Base-by-base conservation (phyloP, 1,284 basidiomycete genomes). In the Ustilago curta region DNA sequence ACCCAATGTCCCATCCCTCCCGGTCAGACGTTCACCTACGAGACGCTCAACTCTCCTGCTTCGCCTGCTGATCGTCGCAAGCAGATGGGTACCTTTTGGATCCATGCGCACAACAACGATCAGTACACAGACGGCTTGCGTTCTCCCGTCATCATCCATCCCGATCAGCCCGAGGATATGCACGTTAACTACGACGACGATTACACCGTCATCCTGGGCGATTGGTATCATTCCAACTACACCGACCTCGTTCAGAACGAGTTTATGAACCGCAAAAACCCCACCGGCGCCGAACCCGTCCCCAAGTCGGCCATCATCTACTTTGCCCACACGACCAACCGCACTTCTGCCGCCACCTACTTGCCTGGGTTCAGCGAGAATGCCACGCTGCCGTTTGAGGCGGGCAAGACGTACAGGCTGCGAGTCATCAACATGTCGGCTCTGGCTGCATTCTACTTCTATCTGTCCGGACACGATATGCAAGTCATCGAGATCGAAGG, bases 151-250 rank as follows among this genome's bases (percentile, higher is more conserved):
- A 77, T 85, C 65, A 76, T 86, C 27, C 85, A 86, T 59, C 73
- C 73, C 18, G 73, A 80, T 62, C 52, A 70, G 19, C 68, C 73
- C 4, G 73, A 76, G 18, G 73, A 71, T 40, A 68, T 78, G 29
- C 76, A 64, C 23, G 89, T 91, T 84, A 78, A 87, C 0, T 98
- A 97, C 86, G 95, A 98, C 85, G 93, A 92, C 45, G 96, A 98
- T 79, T 95, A 90, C 86, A 95, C 92, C 14, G 87, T 98, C 71
- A 86, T 94, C 52, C 87, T 97, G 6, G 89, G 89, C 11, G 93
- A 95, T 83, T 95, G 93, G 93, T 83, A 82, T 58, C 75, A 80
- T 59, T 47, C 56, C 49, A 75, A 79, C 61, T 77, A 82, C 57
- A 70, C 71, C 23, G 69, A 77, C 44, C 55, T 83, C 5, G 62